Evolutionary conservation across 2,329 filamentous ascomycete genomes (phyloP).

Genomic region (Leptographium flavum): DNA sequence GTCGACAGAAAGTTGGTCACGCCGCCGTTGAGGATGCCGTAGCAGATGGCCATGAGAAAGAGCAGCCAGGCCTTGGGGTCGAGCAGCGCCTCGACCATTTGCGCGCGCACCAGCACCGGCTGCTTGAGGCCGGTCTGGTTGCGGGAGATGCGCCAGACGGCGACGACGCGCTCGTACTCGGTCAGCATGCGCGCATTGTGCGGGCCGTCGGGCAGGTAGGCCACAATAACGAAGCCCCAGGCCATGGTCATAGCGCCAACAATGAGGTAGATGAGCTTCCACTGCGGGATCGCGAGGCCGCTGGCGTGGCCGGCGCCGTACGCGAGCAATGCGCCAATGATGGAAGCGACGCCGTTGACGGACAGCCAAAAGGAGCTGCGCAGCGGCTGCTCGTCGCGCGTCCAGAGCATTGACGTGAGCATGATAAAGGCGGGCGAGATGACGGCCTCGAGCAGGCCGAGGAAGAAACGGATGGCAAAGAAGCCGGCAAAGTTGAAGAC

Average conservation of each 20-base stretch:
- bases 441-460: slow-evolving; percentile 27
- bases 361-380: slow-evolving; percentile 21
- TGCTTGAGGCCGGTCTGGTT: slow-evolving; percentile 28
- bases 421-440: slow-evolving; percentile 22
- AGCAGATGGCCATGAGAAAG: slow-evolving; percentile 16
- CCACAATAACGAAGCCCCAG: no score
- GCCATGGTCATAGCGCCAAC: no score
- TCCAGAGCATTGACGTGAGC: slow-evolving; percentile 24
- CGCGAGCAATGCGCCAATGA: no score
- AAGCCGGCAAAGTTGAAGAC: slow-evolving; percentile 20
- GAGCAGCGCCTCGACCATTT: slow-evolving; percentile 17
- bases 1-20: slow-evolving; percentile 32
- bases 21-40: slow-evolving; percentile 24
- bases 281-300: no score
- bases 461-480: slow-evolving; percentile 21
- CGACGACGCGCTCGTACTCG: slow-evolving; percentile 22
- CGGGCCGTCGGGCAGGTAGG: no score
- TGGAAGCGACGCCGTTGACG: no score
- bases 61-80: slow-evolving; percentile 17
- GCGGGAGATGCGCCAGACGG: slow-evolving; percentile 22
- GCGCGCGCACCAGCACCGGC: slow-evolving; percentile 18
- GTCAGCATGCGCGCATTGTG: slow-evolving; percentile 20
- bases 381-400: slow-evolving; percentile 21
- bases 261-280: no score
- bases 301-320: no score